Percentiles rank a stretch among this genome's conserved stretches.
Conservation (phyloP, 208 protist species). For the Willaertia magna region DNA sequence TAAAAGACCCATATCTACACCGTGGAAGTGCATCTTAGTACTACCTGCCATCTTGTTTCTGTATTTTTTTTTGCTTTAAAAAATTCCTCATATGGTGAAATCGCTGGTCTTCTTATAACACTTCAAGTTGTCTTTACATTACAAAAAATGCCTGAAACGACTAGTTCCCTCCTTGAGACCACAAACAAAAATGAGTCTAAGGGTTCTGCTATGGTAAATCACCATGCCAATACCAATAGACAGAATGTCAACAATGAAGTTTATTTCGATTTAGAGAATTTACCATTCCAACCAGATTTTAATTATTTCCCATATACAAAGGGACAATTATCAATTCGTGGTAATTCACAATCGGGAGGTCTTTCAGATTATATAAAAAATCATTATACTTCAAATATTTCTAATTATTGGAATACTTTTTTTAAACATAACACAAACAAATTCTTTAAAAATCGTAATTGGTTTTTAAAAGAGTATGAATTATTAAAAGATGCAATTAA, state of each 20-base stretch:
- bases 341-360: not conserved
- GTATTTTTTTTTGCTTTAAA: no score
- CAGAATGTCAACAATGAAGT: not conserved
- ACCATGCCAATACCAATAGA: not conserved
- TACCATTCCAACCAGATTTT: not conserved
- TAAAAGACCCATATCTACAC: not conserved
- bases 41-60: not conserved
- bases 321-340: not conserved
- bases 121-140: not conserved
- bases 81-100: not conserved
- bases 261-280: not conserved
- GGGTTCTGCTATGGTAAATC: not conserved
- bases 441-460: constrained; percentile 4
- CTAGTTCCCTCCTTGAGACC: no score
- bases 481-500: not conserved
- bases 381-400: not conserved
- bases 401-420: not conserved
- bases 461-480: not conserved
- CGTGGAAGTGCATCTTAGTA: not conserved
- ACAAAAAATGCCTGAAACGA: not conserved
- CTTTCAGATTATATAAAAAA: not conserved
- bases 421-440: not conserved
- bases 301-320: not conserved
- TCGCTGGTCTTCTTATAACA: not conserved
- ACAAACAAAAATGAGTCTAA: no score